Base-by-base conservation (phyloP, 2,329 filamentous ascomycete species). In the Monilinia fructigena region DNA sequence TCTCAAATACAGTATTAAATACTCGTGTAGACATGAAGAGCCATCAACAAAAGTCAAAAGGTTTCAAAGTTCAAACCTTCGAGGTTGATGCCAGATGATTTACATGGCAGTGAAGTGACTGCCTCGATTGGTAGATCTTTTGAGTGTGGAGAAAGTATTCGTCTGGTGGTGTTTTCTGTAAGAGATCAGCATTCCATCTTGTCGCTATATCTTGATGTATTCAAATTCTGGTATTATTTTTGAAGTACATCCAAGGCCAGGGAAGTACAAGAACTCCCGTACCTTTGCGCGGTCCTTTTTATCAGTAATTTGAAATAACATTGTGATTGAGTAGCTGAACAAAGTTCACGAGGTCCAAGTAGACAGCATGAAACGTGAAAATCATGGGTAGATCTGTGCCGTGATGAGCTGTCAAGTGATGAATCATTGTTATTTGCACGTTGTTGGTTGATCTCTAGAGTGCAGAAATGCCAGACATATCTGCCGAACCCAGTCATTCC, bases 1-100 rank as follows among this genome's bases (percentile, higher is more conserved):
- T 38, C n/a, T 50, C 45, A 61, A 61, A 61, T 52, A 50, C 23
- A 18, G 28, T 23, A 50, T 40, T 52, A 3, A 61, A 26, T n/a
- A 16, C 47, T 26, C 16, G 18, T 8, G 20, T 10, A 14, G 4
- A 52, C 8, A 26, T 28, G 12, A 28, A 26, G 16, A 61, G 23
- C 23, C 20, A 58, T 3, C 38, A 58, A 42, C 42, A 23, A 45
- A 42, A 38, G 14, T 14, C 23, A 12, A 45, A 40, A 14, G 20
- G 12, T 7, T 35, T 31, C 6, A n/a, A 48, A 31, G 3, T 35
- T 31, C 6, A n/a, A 48, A 31, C 14, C 20, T 60, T 50, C 28
- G 11, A 47, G 26, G 16, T 28, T 53, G 26, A n/a, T 35, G 8
- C 4, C 20, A 16, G 45, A 14, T 8, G 31, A 40, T 38, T 8